A percentile compares a stretch with the other conserved stretches of the same genome.
phyloP scores from a whole-genome alignment of 1,139 yeast species.

The Kurtzmaniella natalensis region DNA sequence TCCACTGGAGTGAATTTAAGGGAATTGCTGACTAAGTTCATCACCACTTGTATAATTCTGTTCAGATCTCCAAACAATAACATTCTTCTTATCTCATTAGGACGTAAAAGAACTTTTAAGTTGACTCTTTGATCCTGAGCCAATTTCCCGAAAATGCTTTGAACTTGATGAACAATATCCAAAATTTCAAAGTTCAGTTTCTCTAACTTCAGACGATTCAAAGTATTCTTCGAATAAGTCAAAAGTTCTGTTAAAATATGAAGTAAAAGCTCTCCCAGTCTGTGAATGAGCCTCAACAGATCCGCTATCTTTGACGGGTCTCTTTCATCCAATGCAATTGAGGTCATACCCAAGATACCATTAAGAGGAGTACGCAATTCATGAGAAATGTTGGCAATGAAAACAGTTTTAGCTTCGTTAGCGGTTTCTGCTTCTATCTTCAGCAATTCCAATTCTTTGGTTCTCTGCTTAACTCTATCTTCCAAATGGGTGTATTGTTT shows the following conservation, averaged over 20 bases:
- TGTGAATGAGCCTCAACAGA: conserved; percentile 66
- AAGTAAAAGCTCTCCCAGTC: conserved; percentile 81
- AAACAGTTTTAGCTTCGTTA: conserved; percentile 89
- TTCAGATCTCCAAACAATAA: conserved; percentile 80
- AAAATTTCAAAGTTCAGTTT: conserved; percentile 70
- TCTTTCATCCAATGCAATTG: conserved; percentile 83
- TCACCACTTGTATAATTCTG: conserved; percentile 79
- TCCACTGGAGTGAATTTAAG: conserved; percentile 85
- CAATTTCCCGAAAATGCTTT: conserved; percentile 81
- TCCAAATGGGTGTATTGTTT: conserved; percentile 80
- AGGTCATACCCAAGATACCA: conserved; percentile 95
- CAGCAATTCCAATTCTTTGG: conserved; percentile 84
- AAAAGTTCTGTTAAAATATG: conserved; percentile 85
- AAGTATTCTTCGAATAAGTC: conserved; percentile 86
- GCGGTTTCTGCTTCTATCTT: conserved; percentile 90
- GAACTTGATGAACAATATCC: conserved; percentile 78
- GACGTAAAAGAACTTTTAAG: conserved; percentile 52
- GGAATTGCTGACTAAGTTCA: conserved; percentile 84
- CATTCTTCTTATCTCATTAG: conserved; percentile 58
- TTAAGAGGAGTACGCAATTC: conserved; percentile 92
- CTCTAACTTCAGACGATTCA: conserved; percentile 79
- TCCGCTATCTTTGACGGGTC: conserved; percentile 64
- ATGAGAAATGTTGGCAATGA: conserved; percentile 93
- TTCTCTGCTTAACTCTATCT: conserved; percentile 83
- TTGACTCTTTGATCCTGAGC: conserved; percentile 75